Base-by-base conservation (phyloP, 1,139 yeast genomes). In the Yamadazyma mexicana region DNA sequence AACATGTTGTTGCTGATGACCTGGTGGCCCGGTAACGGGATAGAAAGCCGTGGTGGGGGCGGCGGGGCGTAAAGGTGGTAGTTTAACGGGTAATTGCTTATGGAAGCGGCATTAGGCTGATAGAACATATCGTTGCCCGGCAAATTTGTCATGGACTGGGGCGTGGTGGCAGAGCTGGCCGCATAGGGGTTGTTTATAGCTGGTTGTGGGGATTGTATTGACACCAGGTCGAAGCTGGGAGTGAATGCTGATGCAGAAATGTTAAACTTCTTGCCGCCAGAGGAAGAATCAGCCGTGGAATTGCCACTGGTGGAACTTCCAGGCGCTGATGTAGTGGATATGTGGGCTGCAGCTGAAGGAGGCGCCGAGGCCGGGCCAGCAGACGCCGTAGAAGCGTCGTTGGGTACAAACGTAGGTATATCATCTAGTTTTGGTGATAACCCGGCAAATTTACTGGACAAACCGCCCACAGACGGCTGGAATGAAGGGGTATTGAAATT, bases 21-120 rank as follows among this genome's bases (percentile, higher is more conserved):
- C 61, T 88, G 91, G 57, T 88, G 80, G 1, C 86, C 78, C 32
- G 77, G 75, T 45, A 84, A 64, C 4, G 83, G 81, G 8, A 77
- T 62, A 15, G 75, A 69, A 43, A 80, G 62, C 48, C 86, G 79
- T 20, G 91, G 91, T 4, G 95, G 94, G 3, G 95, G 87, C 15
- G 79, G 77, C 1, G 98, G 97, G 0, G 97, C 95, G 61, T 91
- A 91, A 35, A 89, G 64, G 61, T 91, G 96, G 56, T 87, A 87
- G 54, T 89, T 92, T 36, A 88, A 66, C 1, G 96, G 92, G 50
- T 71, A 83, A 34, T 63, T 51, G 4, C 55, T 42, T 16, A 57
- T 47, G 20, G 48, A 27, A 18, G 51, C 57, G 33, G 51, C 22
- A 5, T 6, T 8, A 20, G 22, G 8, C 5, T 20, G 55, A 35